Evolutionary conservation across 2,329 filamentous ascomycete species (phyloP), one percentile per base, ranked within the genome.

Genomic region (Sordariomycetes sp.): DNA sequence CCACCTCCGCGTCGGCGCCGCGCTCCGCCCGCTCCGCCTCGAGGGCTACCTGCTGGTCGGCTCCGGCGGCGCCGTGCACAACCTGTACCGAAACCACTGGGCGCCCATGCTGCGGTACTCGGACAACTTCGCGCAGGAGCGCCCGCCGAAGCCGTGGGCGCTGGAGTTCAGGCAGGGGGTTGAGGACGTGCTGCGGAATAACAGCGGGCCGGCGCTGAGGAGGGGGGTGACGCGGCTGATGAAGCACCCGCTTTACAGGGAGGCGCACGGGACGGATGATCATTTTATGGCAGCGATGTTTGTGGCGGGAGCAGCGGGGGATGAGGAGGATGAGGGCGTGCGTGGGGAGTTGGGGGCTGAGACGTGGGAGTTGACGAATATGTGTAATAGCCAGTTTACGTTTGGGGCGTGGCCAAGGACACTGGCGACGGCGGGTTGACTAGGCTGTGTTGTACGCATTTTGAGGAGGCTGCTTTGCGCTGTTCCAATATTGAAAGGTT

Each of bases 261-360:
- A 87, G 63, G 85, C 86, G 0, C 85, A 88, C 69, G 84, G 76
- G 0, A 88, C 85, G 0, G 85, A 89, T 64, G 86, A 88, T 66
- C 85, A 88, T 65, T 88, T 85, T 62, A 87, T 88, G 80, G 72
- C 83, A 0, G 76, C 80, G 3, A 72, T 83, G 64, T 88, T 88
- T 69, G 78, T 85, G 0, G 81, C 83, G 0, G 85, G 85, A 1
- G 72, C 78, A 3, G 73, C 72, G 14, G 81, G 81, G 0, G 74
- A 72, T 50, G 63, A 66, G 58, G 76, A 75, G 32, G 79, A 81
- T 40, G 48, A 52, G 22, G 55, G 48, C 1, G 43, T 69, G 14
- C 61, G 68, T 40, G 77, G 73, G 0, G 67, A 70, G 59, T 64
- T 83, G 61, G 74, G 71, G n/a, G 82, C 81, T 0, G 82, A 86